These are phyloP conservation scores for Colletotrichum godetiae DNA, from an alignment of 2,329 filamentous ascomycete species.

Conservation along the genomic window DNA sequence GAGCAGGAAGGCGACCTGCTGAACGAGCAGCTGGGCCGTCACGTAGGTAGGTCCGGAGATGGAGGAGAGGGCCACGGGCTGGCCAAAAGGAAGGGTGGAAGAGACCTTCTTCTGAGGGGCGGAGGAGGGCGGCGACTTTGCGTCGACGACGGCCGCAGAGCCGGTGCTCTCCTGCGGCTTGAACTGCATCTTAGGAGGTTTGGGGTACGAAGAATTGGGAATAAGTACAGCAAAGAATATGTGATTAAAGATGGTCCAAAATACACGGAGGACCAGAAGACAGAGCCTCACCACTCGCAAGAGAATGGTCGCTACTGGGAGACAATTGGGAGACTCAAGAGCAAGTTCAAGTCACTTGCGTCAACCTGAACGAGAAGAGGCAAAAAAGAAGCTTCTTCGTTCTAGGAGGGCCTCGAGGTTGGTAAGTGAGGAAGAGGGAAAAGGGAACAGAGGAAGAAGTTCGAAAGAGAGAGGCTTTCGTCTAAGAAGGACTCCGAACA, in stretches of 20 bases:
- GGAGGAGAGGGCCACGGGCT: constrained; percentile 63
- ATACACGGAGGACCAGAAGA: constrained; percentile 21
- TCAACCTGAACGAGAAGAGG: constrained; percentile 25
- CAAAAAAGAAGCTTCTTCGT: constrained; percentile 9
- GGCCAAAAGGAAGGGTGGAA: constrained; percentile 68
- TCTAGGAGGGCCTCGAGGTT: constrained; percentile 24
- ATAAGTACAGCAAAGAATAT: constrained; percentile 24
- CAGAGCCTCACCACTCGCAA: constrained; percentile 20
- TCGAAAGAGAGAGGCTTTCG: background rate
- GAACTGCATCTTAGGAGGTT: constrained; percentile 38
- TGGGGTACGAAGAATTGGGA: background rate
- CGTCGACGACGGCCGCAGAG: constrained; percentile 44
- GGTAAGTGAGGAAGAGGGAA: background rate
- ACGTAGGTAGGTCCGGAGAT: constrained; percentile 92
- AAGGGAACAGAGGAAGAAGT: background rate
- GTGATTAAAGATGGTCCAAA: constrained; percentile 18
- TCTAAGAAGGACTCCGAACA: constrained; percentile 25
- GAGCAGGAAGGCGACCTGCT: constrained; percentile 94
- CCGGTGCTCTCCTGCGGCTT: constrained; percentile 52
- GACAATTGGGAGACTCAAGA: constrained; percentile 24
- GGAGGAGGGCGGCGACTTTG: constrained; percentile 44
- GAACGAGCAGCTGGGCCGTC: constrained; percentile 91
- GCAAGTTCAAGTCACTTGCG: constrained; percentile 26
- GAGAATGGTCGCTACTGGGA: constrained; percentile 25
- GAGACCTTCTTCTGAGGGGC: constrained; percentile 55